A percentile compares a stretch with the other conserved stretches of the same genome.
These are phyloP conservation scores for Plasmodium cynomolgi DNA, from an alignment of 169 alveolate species.

Conservation along the genomic window DNA sequence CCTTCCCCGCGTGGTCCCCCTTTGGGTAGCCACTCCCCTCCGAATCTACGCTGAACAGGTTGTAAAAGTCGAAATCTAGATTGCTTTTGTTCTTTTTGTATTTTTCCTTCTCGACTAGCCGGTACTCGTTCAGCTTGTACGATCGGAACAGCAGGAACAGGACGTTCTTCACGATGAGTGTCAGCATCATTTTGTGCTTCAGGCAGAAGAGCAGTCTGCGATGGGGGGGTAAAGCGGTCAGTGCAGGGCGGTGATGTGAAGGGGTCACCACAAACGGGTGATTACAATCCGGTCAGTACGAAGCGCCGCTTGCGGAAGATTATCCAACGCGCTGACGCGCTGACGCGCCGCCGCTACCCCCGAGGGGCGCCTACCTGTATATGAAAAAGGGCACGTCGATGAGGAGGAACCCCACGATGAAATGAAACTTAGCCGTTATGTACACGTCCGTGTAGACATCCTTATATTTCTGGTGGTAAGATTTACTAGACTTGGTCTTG, in stretches of 20 bases:
- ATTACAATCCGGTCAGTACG: background rate
- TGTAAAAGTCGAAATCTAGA: constrained; percentile 37
- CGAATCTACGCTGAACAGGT: constrained; percentile 1
- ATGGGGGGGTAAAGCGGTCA: background rate
- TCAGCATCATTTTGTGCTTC: constrained; percentile 36
- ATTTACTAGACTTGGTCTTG: constrained; percentile 8
- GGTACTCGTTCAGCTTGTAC: constrained; percentile 48
- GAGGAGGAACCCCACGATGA: constrained; percentile 56
- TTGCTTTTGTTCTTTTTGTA: constrained; percentile 66
- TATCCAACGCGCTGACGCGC: background rate
- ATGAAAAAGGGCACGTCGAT: constrained; percentile 57
- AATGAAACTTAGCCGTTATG: constrained; percentile 69
- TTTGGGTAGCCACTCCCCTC: background rate
- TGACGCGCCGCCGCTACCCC: background rate
- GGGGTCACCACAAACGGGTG: background rate
- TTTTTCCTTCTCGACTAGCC: constrained; percentile 62
- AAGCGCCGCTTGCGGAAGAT: background rate
- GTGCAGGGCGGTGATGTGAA: background rate
- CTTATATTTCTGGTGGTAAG: constrained; percentile 15
- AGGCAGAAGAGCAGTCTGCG: constrained; percentile 44
- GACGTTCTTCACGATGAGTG: constrained; percentile 48
- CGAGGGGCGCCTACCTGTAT: constrained; percentile 42
- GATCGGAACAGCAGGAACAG: constrained; percentile 55
- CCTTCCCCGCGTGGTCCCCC: background rate
- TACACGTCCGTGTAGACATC: constrained; percentile 72